Evolutionary conservation across 202 grass and related monocot species (phyloP), one percentile per base, ranked within the genome.

Genomic region (Musa balbisiana): DNA sequence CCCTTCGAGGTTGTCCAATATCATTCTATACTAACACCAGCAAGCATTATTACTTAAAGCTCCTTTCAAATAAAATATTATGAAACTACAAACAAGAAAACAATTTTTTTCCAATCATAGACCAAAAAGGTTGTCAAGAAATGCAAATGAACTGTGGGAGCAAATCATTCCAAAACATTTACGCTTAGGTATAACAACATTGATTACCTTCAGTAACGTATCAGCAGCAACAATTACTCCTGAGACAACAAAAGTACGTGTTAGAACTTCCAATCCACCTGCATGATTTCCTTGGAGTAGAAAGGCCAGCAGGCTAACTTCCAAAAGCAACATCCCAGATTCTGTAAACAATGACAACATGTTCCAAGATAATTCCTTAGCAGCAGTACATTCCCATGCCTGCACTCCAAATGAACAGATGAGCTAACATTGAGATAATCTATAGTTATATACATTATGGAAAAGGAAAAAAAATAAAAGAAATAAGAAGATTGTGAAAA

Each of bases 221-320:
- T 99, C 95, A 22, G 95, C 88, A 82, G 81, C 78, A 85, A 99
- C 83, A 62, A 92, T 90, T 76, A 88, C 89, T 62, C 95, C 91
- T 68, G 95, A 92, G 67, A 92, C 81, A 19, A 88, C 85, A 88
- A 92, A 99, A 26, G 91, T 99, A 9, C 85, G 85, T 27, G 89
- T 86, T 80, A 99, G 80, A 86, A 91, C 87, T 56, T 99, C 95
- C 53, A 90, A 80, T 22, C 91, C 95, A 73, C 69, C 76, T 49
- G 91, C 80, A 85, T 95, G 84, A 87, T 89, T 95, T 87, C 95
- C 95, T 92, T 99, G 91, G 76, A 99, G 85, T 69, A 99, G 81
- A 87, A 99, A 99, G 19, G 91, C 91, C 77, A 99, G 80, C 17
- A 99, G 80, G 52, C 95, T 95, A 70, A 99, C 84, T 88, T 99